Evolutionary conservation across 225 moss, liverwort and hornwort genomes (phyloP).

Genomic region (Sphagnum contortum): DNA sequence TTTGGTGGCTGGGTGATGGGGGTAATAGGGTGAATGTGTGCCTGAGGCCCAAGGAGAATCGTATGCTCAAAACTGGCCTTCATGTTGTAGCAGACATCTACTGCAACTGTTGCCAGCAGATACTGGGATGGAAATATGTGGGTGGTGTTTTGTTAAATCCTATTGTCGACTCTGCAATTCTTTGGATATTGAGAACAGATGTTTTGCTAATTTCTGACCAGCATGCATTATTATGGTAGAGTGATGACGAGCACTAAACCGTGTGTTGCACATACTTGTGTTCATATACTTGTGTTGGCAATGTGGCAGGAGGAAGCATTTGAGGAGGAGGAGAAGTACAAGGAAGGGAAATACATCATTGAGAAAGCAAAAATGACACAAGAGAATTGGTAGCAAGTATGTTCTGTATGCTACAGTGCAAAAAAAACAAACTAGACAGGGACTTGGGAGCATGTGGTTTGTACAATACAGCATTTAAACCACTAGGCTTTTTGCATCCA

Average conservation of each 20-base stretch:
- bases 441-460: not conserved
- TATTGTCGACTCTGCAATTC: too few species aligned
- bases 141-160: not conserved
- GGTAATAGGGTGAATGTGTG: constrained; percentile 33
- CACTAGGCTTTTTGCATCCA: too few species aligned
- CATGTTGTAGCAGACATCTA: constrained; percentile 49
- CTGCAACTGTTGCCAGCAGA: constrained; percentile 45
- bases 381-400: constrained; percentile 25
- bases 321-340: constrained; percentile 41
- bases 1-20: not conserved
- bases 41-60: constrained; percentile 39
- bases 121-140: constrained; percentile 53
- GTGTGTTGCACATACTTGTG: too few species aligned
- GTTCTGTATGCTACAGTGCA: not conserved
- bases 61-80: constrained; percentile 32
- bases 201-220: too few species aligned
- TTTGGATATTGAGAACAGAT: too few species aligned
- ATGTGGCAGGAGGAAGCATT: constrained; percentile 33
- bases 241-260: too few species aligned
- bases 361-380: constrained; percentile 46
- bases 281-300: not conserved
- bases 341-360: constrained; percentile 51
- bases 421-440: not conserved
- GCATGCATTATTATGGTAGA: too few species aligned
- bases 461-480: not conserved